Conservation (phyloP, 2,329 filamentous ascomycete species). For the Trichoderma aggressivum region DNA sequence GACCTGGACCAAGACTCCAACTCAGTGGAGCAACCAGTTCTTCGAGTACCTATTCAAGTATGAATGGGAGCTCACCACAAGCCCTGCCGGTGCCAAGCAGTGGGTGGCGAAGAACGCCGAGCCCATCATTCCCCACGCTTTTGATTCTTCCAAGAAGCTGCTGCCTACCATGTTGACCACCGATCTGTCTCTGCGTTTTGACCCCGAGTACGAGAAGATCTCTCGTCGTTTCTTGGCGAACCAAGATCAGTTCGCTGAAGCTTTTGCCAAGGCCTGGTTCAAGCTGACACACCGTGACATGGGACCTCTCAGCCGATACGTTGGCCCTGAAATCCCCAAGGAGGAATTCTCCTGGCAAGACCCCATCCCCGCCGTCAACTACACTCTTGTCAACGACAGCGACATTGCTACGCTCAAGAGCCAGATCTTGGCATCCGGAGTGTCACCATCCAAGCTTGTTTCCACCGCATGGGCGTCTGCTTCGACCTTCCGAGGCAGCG, state of each 20-base stretch:
- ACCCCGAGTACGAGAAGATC: slow-evolving; percentile 73
- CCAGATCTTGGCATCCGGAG: slow-evolving; percentile 60
- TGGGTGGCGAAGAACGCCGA: slow-evolving; percentile 70
- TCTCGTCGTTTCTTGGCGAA: slow-evolving; percentile 65
- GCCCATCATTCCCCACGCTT: slow-evolving; percentile 67
- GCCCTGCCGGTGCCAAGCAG: slow-evolving; percentile 72
- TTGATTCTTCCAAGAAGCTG: slow-evolving; percentile 67
- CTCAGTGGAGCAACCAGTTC: slow-evolving; percentile 72
- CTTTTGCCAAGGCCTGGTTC: slow-evolving; percentile 75
- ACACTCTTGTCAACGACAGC: slow-evolving; percentile 56
- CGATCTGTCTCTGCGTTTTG: slow-evolving; percentile 68
- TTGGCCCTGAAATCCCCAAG: slow-evolving; percentile 70
- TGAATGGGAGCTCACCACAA: slow-evolving; percentile 75
- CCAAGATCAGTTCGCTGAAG: slow-evolving; percentile 65
- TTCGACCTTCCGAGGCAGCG: slow-evolving; percentile 68
- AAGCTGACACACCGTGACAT: slow-evolving; percentile 80
- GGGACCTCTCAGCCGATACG: slow-evolving; percentile 66
- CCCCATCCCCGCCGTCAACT: slow-evolving; percentile 58
- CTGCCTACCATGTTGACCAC: slow-evolving; percentile 73
- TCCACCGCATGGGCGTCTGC: slow-evolving; percentile 66
- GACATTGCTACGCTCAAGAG: slow-evolving; percentile 67
- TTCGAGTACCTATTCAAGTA: slow-evolving; percentile 74
- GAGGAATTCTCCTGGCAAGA: slow-evolving; percentile 75
- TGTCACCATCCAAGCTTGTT: slow-evolving; percentile 60
- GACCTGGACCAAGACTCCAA: slow-evolving; percentile 73